Evolutionary conservation across 139 green algal species (phyloP), one percentile per base, ranked within the genome.

Genomic region (Picochlorum sp.): DNA sequence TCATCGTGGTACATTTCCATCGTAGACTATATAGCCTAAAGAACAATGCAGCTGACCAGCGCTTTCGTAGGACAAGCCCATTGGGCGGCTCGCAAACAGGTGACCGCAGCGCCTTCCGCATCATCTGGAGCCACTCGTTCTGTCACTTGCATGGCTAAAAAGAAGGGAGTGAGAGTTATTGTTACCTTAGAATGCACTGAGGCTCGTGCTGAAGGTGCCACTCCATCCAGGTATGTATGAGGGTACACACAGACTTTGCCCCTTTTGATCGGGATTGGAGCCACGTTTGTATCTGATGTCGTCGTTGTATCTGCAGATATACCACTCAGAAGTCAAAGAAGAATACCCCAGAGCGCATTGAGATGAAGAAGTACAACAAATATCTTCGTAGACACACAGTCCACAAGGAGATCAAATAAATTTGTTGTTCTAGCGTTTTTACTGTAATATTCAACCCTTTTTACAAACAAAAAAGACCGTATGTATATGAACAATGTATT

Each of bases 171-270:
- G 14, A 77, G 90, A 5, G 72, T 90, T 51, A 95, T 97, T 44
- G 81, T 97, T 13, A 97, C 90, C 2, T 66, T 97, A 34, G 90
- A 97, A 76, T 97, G 90, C 85, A 97, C 90, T 10, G 90, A 97
- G 73, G 76, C 90, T 4, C 78, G 86, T n/a, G 71, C 6, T 8
- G 60, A 68, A 55, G 80, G 82, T 21, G 45, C 20, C 14, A 86
- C 80, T 1, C 80, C 80, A 18, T 78, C 68, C 10, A 65, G 79
- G 23, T 85, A 41, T 20, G 47, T 54, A 54, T 54, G 47, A 26
- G 47, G 16, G 18, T 54, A 9, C 0, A 21, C 7, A 13, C 8
- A 11, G 34, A 41, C 34, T 41, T 41, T 9, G 34, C 7, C 7
- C 8, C 34, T 41, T 9, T 41, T 41, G 34, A 7, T 41, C 7